These are phyloP conservation scores for Lathyrus sativus DNA, from an alignment of 306 rosid genomes.

Conservation along the genomic window DNA sequence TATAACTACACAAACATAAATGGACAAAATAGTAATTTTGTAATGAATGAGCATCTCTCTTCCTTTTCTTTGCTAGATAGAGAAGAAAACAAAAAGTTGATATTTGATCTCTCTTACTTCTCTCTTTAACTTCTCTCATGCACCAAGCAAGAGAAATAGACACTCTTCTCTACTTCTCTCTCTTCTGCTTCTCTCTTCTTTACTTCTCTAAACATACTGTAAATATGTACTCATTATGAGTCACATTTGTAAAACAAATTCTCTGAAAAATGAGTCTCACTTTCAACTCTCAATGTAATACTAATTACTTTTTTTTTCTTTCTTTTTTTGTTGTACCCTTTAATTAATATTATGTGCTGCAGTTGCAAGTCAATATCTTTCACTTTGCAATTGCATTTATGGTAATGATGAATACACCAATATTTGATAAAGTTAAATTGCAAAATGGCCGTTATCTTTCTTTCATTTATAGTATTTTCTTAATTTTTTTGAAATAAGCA, in stretches of 20 bases:
- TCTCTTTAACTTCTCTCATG: no score
- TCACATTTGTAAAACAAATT: background rate
- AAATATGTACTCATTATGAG: background rate
- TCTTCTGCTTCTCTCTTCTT: no score
- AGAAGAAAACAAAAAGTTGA: no score
- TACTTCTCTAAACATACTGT: no score
- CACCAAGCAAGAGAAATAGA: no score
- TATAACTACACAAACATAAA: no score
- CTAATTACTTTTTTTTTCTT: background rate
- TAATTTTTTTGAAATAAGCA: background rate
- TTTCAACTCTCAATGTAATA: background rate
- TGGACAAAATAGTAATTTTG: no score
- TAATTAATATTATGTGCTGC: background rate
- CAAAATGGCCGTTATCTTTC: background rate
- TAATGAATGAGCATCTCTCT: no score
- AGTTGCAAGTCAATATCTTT: background rate
- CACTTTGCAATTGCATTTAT: background rate
- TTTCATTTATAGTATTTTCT: background rate
- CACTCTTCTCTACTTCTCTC: no score
- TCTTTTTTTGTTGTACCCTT: background rate
- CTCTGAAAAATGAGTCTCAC: background rate
- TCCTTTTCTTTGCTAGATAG: no score
- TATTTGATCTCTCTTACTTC: no score
- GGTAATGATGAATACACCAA: background rate
- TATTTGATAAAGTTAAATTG: background rate